phyloP scores from a whole-genome alignment of 2,329 filamentous ascomycete genomes.

The Verticillium klebahnii region DNA sequence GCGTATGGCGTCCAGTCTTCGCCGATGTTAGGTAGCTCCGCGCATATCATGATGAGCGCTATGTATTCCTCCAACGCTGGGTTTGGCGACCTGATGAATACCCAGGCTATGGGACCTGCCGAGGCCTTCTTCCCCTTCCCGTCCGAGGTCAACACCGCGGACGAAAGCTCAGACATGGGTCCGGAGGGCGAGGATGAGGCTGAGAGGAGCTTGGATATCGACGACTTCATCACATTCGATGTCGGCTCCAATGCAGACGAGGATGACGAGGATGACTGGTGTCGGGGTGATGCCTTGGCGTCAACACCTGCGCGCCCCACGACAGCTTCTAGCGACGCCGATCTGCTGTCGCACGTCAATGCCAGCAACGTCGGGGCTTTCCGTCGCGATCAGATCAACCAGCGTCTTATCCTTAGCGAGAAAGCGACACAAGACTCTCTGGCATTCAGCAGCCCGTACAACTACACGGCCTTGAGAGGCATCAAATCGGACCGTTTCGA shows the following conservation, averaged over 20 bases:
- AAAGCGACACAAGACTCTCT: constrained; percentile 59
- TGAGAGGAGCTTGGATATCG: constrained; percentile 59
- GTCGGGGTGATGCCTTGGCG: constrained; percentile 42
- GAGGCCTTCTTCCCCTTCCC: constrained; percentile 72
- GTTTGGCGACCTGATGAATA: constrained; percentile 53
- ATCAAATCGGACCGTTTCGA: constrained; percentile 63
- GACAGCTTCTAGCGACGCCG: constrained; percentile 43
- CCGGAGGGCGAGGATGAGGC: constrained; percentile 60
- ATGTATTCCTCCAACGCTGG: constrained; percentile 53
- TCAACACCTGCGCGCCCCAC: constrained; percentile 47
- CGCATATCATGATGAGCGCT: constrained; percentile 75
- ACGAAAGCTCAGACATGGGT: constrained; percentile 41
- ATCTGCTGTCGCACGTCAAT: constrained; percentile 55
- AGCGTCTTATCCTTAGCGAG: constrained; percentile 55
- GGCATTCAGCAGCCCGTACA: constrained; percentile 55
- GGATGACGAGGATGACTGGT: constrained; percentile 43
- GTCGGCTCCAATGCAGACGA: constrained; percentile 58
- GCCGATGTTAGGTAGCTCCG: constrained; percentile 62
- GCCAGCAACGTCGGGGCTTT: constrained; percentile 71
- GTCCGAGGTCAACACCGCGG: constrained; percentile 41
- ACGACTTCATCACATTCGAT: constrained; percentile 69
- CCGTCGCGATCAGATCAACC: constrained; percentile 62
- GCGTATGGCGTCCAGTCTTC: constrained; percentile 33
- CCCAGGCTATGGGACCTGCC: constrained; percentile 65
- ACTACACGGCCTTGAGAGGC: constrained; percentile 55